phyloP scores from a whole-genome alignment of 2,329 filamentous ascomycete genomes.

The Zalaria obscura region DNA sequence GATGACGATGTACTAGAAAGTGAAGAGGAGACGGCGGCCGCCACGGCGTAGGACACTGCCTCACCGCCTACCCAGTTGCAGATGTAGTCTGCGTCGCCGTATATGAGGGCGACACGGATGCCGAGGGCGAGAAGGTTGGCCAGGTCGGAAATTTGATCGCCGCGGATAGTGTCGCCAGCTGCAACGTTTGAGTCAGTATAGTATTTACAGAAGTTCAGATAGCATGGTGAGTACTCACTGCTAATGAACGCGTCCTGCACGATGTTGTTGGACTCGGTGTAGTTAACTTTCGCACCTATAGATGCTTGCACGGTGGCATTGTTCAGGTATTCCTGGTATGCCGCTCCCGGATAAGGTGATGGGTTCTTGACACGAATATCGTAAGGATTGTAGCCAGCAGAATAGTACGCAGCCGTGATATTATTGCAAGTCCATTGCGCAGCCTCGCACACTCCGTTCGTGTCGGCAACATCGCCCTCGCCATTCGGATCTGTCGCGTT shows the following conservation, averaged over 20 bases:
- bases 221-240: conserved; percentile 7
- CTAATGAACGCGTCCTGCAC: conserved; percentile 27
- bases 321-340: conserved; percentile 38
- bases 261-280: conserved; percentile 25
- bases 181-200: background rate
- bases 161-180: conserved; percentile 30
- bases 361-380: conserved; percentile 28
- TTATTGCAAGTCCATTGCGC: conserved; percentile 11
- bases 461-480: conserved; percentile 16
- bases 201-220: background rate
- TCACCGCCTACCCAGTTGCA: conserved; percentile 59
- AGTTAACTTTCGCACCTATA: conserved; percentile 37
- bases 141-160: conserved; percentile 23
- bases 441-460: conserved; percentile 17
- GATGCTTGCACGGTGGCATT: conserved; percentile 30
- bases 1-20: conserved; percentile 16
- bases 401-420: conserved; percentile 9
- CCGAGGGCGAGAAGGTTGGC: conserved; percentile 26
- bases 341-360: conserved; percentile 22
- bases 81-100: conserved; percentile 46
- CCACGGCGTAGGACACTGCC: conserved; percentile 50
- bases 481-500: conserved; percentile 18
- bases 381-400: conserved; percentile 25
- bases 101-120: conserved; percentile 52
- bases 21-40: conserved; percentile 15